A percentile compares a stretch with the other conserved stretches of the same genome.
Evolutionary conservation across 495 filamentous ascomycete species (phyloP).

Genomic region (Xylaria grammica): DNA sequence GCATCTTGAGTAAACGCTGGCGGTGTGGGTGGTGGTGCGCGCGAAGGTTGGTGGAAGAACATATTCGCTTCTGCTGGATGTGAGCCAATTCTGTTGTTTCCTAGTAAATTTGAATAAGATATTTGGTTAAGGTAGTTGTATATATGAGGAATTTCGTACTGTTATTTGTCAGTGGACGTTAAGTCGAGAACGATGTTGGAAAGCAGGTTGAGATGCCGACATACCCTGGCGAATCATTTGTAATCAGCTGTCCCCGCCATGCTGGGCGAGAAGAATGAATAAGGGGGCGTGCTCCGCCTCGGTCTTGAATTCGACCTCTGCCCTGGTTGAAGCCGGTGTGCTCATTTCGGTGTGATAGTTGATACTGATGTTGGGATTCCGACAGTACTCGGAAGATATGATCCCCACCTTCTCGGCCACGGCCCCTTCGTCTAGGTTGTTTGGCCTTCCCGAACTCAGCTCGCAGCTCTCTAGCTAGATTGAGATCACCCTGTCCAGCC

Average conservation of each 20-base stretch:
- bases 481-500: conserved; percentile 5
- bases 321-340: neutral
- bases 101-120: neutral
- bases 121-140: neutral
- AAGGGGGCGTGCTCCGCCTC: neutral
- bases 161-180: neutral
- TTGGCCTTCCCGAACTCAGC: conserved; percentile 7
- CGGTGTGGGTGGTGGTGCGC: neutral
- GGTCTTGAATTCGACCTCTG: neutral
- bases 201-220: neutral
- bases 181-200: neutral
- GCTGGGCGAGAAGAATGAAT: neutral
- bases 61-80: neutral
- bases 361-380: neutral
- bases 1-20: neutral
- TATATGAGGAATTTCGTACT: neutral
- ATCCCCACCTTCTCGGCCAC: neutral
- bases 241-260: neutral
- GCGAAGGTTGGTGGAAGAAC: conserved; percentile 7
- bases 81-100: neutral
- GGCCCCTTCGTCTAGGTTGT: neutral
- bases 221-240: conserved; percentile 4
- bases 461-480: conserved; percentile 9
- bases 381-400: neutral
- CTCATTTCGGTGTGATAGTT: neutral